These are phyloP conservation scores for Entonaema liquescens DNA, from an alignment of 495 filamentous ascomycete species.

Conservation along the genomic window DNA sequence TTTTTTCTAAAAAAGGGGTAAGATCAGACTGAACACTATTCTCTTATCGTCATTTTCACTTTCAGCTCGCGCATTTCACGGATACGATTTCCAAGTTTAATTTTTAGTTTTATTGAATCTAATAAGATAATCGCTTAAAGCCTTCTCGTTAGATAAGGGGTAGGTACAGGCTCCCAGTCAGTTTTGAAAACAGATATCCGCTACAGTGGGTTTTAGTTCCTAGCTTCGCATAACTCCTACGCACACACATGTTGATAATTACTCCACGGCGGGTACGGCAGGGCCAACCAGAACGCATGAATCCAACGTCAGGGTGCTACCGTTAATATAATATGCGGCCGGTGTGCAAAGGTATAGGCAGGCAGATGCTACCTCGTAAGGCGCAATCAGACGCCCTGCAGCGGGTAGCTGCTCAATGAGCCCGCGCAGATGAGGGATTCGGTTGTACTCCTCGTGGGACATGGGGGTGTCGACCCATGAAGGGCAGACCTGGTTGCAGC, in stretches of 20 bases:
- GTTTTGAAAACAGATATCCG: neutral
- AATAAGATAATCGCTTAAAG: neutral
- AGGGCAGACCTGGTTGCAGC: conserved; percentile 40
- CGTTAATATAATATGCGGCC: conserved; percentile 22
- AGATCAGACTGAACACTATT: neutral
- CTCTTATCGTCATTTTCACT: neutral
- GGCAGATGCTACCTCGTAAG: conserved; percentile 34
- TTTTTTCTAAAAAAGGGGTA: neutral
- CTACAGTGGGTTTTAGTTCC: neutral
- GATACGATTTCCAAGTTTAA: neutral
- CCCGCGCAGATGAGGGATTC: conserved; percentile 16
- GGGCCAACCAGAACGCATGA: conserved; percentile 16
- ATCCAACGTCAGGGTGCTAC: conserved; percentile 25
- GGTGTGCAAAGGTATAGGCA: conserved; percentile 38
- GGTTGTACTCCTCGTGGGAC: conserved; percentile 43
- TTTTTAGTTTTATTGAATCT: neutral
- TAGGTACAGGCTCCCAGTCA: neutral
- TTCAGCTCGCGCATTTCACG: neutral
- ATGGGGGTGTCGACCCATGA: conserved; percentile 56
- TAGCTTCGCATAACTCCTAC: neutral
- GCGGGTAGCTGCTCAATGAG: conserved; percentile 15
- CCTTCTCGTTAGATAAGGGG: neutral
- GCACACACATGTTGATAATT: neutral
- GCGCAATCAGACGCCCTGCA: conserved; percentile 23
- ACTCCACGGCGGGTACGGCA: conserved; percentile 33